Conservation (phyloP, 495 filamentous ascomycete species). For the Eremomyces bilateralis region DNA sequence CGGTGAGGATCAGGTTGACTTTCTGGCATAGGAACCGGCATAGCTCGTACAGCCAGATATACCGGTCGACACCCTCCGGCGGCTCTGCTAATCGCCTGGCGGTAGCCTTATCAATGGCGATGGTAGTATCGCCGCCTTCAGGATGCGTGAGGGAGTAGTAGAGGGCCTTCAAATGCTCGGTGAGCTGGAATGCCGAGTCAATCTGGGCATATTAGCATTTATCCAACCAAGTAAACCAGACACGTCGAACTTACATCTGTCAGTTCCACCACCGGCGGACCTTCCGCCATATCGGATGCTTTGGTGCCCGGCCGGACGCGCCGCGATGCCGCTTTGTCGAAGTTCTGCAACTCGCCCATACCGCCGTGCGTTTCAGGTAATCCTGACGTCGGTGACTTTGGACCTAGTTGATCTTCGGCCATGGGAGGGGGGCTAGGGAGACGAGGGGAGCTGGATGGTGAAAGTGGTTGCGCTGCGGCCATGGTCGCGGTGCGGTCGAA, state of each 20-base stretch:
- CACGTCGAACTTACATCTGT: constrained; percentile 37
- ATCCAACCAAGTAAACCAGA: background rate
- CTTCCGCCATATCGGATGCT: constrained; percentile 72
- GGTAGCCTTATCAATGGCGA: constrained; percentile 50
- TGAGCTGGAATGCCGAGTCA: constrained; percentile 92
- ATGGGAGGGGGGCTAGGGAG: constrained; percentile 77
- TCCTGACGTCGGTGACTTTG: constrained; percentile 52
- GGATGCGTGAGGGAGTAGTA: constrained; percentile 58
- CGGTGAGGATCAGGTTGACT: constrained; percentile 74
- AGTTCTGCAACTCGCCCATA: constrained; percentile 8
- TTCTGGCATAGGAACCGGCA: constrained; percentile 87
- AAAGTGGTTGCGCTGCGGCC: too few species aligned
- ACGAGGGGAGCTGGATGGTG: constrained; percentile 61
- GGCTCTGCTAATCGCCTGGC: constrained; percentile 53
- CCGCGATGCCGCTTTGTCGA: constrained; percentile 45
- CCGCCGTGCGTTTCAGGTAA: constrained; percentile 27
- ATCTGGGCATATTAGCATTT: constrained; percentile 19
- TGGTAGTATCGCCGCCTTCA: constrained; percentile 26
- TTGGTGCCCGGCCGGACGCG: constrained; percentile 85
- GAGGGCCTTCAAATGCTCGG: constrained; percentile 88
- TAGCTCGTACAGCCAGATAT: constrained; percentile 92
- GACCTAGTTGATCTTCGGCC: constrained; percentile 73
- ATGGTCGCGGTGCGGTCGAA: too few species aligned
- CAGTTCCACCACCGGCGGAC: constrained; percentile 69
- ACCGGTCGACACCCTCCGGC: constrained; percentile 58